A percentile compares a stretch with the other conserved stretches of the same genome.
Evolutionary conservation across 139 green algal species (phyloP).

Genomic region (Yamagishiella unicocca): DNA sequence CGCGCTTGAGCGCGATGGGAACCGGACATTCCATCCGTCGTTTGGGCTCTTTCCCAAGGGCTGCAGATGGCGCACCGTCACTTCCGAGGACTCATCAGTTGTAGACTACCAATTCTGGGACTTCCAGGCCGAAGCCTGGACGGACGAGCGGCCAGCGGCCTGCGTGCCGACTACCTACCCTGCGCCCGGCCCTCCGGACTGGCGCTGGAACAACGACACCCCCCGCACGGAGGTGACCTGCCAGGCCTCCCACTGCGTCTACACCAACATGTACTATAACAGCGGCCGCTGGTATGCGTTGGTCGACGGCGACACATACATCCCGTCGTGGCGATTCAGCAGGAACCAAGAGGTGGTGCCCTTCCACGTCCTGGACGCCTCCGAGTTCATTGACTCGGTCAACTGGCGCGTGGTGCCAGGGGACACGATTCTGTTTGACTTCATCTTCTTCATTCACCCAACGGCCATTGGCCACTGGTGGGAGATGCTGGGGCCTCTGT

Average conservation of each 20-base stretch:
- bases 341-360: constrained; percentile 72
- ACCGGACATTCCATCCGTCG: constrained; percentile 57
- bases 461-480: constrained; percentile 93
- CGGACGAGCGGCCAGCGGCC: constrained; percentile 54
- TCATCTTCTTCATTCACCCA: constrained; percentile 89
- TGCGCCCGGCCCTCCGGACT: constrained; percentile 38
- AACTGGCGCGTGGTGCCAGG: constrained; percentile 68
- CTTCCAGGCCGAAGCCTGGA: constrained; percentile 54
- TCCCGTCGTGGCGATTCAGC: constrained; percentile 65
- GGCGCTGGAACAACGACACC: constrained; percentile 61
- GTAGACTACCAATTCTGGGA: constrained; percentile 79
- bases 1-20: constrained; percentile 29
- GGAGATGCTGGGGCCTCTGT: constrained; percentile 90
- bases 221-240: constrained; percentile 73
- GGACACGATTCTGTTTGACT: constrained; percentile 91
- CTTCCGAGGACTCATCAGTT: neutral
- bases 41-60: constrained; percentile 78
- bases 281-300: constrained; percentile 80
- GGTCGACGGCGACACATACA: constrained; percentile 69
- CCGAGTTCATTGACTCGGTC: constrained; percentile 49
- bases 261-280: constrained; percentile 82
- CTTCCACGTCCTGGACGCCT: constrained; percentile 60
- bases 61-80: constrained; percentile 80
- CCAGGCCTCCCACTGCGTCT: constrained; percentile 55
- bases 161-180: constrained; percentile 65